Percentiles rank a stretch among this genome's conserved stretches.
Conservation (phyloP, 75 land plant species). For the Selaginella moellendorffii region DNA sequence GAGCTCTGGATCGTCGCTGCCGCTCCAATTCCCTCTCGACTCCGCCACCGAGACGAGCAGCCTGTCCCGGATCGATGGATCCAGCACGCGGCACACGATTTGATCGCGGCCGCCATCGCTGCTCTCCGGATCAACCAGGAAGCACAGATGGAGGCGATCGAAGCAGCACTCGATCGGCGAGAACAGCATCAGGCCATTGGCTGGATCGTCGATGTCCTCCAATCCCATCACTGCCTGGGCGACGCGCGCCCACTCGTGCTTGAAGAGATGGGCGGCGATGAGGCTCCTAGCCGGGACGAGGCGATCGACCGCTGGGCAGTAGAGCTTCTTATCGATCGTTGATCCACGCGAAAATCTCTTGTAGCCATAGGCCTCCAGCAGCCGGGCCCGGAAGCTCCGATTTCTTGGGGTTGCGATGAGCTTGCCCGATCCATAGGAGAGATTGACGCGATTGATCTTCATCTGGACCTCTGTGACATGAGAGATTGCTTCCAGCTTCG, state of each 20-base stretch:
- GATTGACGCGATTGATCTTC: not conserved
- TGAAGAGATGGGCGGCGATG: conserved; percentile 3
- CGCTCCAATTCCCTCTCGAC: not conserved
- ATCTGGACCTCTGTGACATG: conserved; percentile 8
- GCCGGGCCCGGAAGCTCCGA: not conserved
- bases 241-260: conserved; percentile 7
- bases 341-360: not conserved
- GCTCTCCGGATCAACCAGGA: too few species aligned
- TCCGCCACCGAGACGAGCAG: not conserved
- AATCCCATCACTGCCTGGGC: not conserved
- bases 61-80: not conserved
- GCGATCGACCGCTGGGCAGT: not conserved
- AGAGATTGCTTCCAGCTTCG: not conserved
- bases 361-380: conserved; percentile 1
- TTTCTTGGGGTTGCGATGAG: not conserved
- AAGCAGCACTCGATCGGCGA: conserved; percentile 3
- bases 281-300: not conserved
- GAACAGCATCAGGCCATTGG: not conserved
- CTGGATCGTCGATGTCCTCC: not conserved
- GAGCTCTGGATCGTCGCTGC: not conserved
- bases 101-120: too few species aligned
- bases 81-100: not conserved
- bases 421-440: not conserved
- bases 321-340: not conserved
- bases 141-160: not conserved